A percentile compares a stretch with the other conserved stretches of the same genome.
These are phyloP conservation scores for Agrocybe praecox DNA, from an alignment of 768 basidiomycete species.

Conservation along the genomic window DNA sequence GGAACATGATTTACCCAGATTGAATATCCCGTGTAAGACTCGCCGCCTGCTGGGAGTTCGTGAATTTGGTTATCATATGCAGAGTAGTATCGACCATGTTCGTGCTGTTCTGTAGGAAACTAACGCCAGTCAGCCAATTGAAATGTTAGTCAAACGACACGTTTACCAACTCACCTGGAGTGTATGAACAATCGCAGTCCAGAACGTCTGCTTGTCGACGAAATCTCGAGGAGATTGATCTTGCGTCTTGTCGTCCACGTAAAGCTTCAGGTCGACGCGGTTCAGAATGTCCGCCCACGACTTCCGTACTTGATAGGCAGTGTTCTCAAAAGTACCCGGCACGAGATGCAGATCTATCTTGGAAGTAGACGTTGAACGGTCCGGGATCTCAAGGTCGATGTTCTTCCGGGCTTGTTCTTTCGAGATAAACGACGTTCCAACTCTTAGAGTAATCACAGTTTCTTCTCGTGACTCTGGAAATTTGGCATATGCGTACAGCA, in stretches of 20 bases:
- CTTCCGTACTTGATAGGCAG: constrained; percentile 45
- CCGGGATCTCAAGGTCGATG: constrained; percentile 39
- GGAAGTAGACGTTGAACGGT: constrained; percentile 2
- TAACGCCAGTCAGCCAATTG: constrained; percentile 23
- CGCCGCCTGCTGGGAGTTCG: constrained; percentile 38
- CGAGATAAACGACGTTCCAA: constrained; percentile 78
- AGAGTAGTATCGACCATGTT: constrained; percentile 71
- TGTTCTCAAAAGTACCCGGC: constrained; percentile 46
- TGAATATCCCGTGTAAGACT: constrained; percentile 82
- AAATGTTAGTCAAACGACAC: not conserved
- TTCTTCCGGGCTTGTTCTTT: constrained; percentile 63
- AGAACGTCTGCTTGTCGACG: constrained; percentile 50
- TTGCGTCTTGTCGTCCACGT: constrained; percentile 21
- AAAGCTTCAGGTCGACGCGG: constrained; percentile 51
- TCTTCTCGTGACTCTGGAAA: constrained; percentile 34
- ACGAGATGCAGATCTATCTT: constrained; percentile 7
- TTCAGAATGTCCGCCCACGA: constrained; percentile 64
- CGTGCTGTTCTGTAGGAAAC: constrained; percentile 80
- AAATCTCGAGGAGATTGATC: constrained; percentile 29
- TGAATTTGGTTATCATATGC: constrained; percentile 73
- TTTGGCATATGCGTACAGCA: constrained; percentile 53
- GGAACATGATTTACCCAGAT: constrained; percentile 58
- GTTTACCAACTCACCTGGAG: constrained; percentile 44
- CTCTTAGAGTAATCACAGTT: constrained; percentile 49
- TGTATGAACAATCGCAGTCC: constrained; percentile 66